phyloP scores from a whole-genome alignment of 1,284 basidiomycete genomes.

The Austroboletus niveus region DNA sequence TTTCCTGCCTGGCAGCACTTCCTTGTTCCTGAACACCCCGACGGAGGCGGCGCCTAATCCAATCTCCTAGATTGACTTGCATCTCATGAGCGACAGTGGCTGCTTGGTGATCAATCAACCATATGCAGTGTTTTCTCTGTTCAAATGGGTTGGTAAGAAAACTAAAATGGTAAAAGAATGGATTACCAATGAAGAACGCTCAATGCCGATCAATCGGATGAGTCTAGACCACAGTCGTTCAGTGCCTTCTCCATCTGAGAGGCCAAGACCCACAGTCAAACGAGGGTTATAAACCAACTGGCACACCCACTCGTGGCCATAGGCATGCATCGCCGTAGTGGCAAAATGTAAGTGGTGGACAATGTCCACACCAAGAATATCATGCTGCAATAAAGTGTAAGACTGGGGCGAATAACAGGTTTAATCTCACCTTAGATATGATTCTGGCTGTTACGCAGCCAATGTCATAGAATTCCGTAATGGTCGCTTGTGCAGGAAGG shows the following conservation, averaged over 20 bases:
- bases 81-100: constrained; percentile 19
- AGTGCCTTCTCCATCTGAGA: neutral
- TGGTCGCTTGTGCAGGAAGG: neutral
- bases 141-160: neutral
- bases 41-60: constrained; percentile 23
- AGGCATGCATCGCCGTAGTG: neutral
- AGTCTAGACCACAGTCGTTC: constrained; percentile 2
- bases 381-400: neutral
- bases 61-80: constrained; percentile 26
- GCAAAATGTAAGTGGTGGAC: neutral
- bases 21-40: constrained; percentile 16
- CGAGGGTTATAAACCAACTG: neutral
- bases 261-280: neutral
- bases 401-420: neutral
- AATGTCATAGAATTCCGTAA: neutral
- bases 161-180: neutral
- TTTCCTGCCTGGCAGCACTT: neutral
- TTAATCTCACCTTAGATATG: neutral
- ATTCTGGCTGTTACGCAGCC: neutral
- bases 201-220: constrained; percentile 6
- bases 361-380: neutral
- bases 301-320: neutral
- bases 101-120: constrained; percentile 18
- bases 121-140: neutral
- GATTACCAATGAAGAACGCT: neutral